Evolutionary conservation across 305 asterid genomes (phyloP), one percentile per base, ranked within the genome.

Genomic region (Fraxinus dipetala): DNA sequence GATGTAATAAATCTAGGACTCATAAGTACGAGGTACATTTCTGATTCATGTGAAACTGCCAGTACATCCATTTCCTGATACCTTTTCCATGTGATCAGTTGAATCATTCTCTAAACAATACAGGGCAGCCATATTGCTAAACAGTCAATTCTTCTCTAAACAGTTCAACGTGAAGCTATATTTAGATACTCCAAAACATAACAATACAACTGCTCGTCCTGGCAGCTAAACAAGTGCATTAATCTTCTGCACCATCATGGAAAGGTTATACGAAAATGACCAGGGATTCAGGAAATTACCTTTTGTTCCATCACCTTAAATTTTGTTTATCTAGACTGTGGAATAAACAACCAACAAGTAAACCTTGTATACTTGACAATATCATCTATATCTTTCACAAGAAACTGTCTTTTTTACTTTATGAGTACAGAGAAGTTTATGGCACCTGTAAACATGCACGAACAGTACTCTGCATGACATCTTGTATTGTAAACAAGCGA

Each of bases 381-480:
- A 43, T 40, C 26, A 67, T 67, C 74, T 61, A 59, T 45, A 28
- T 79, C n/a, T 54, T 30, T 8, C 63, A 20, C 36, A 70, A 70
- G 43, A 43, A 78, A 45, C 30, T 30, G 11, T 34, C 30, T 26
- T 36, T n/a, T 24, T 11, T 11, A 70, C 5, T 38, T 32, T 40
- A 56, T 32, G 75, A 51, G 78, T 16, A 26, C 18, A 75, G 69
- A 56, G 61, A 70, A 45, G 79, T 54, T 35, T 59, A 34, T 18
- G 69, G 74, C 54, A 86, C 91, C 91, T 88, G 91, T 82, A 84
- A 51, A 85, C 88, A 82, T 72, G 91, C 86, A 13, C 89, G 91
- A n/a, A 84, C 88, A 40, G 84, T 84, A 70, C 84, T 84, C 88
- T 88, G 91, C 89, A 86, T 88, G 54, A 76, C 91, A 32, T 88